Base-by-base conservation (phyloP, 345 rosid species). In the Populus pruinosa region DNA sequence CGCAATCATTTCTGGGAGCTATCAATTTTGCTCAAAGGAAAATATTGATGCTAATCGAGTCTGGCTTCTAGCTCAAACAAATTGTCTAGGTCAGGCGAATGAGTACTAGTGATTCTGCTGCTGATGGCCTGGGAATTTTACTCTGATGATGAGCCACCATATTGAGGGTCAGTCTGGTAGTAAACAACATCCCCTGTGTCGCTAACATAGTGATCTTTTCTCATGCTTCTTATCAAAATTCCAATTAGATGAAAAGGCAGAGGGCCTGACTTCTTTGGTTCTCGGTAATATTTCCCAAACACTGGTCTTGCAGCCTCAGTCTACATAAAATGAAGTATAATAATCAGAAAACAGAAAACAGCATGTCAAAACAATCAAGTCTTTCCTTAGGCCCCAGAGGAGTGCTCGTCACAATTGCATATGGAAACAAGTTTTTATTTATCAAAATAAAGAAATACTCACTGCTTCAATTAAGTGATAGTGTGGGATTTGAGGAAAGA, bases 401-500 rank as follows among this genome's bases (percentile, higher is more conserved):
- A 20, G 39, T 38, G 70, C 43, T 18, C 36, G 10, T 17, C 69
- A 66, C 35, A 8, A 66, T 35, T 8, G 43, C 69, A 3, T 33
- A 35, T n/a, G 49, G 9, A 29, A 25, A 33, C 18, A 44, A 13
- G 47, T 5, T 35, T 13, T 16, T 43, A 43, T 13, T 16, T 43
- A 43, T 43, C 39, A 44, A 20, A 25, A n/a, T 14, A 25, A 49
- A 38, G 43, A 27, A 5, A 66, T 47, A 78, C 89, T 87, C 76
- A 94, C 98, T 59, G 98, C 98, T 72, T 93, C 98, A 12, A 87
- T 86, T 21, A 93, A 80, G 81, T 89, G 93, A 74, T 93, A 91
- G 69, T 91, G 98, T 56, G 96, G 98, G 85, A 93, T 93, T 73
- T 93, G 98, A 80, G 98, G 98, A 85, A 93, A 93, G 59, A 93